A percentile compares a stretch with the other conserved stretches of the same genome.
Conservation (phyloP, 78 protist genomes). For the Pigoraptor vietnamica region DNA sequence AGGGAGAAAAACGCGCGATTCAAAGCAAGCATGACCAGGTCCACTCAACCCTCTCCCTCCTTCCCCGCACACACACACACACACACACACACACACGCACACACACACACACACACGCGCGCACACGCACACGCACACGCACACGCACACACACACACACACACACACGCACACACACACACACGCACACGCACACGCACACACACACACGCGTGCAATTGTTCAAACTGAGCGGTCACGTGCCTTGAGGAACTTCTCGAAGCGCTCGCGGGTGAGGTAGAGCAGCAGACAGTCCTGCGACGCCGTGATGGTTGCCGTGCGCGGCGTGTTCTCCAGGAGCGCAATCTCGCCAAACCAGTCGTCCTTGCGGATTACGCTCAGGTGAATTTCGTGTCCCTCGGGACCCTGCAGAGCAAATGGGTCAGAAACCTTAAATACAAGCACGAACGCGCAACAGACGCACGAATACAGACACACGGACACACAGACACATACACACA, state of each 20-base stretch:
- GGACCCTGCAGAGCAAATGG: neutral
- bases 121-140: neutral
- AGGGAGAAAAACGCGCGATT: too few species aligned
- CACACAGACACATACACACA: neutral
- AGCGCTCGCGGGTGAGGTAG: neutral
- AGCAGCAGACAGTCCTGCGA: neutral
- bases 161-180: neutral
- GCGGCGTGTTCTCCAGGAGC: neutral
- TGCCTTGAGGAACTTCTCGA: neutral
- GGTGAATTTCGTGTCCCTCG: neutral
- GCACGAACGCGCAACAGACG: neutral
- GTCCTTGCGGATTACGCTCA: neutral
- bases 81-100: neutral
- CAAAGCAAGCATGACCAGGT: too few species aligned
- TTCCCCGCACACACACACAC: too few species aligned
- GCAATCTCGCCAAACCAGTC: neutral
- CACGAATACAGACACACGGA: neutral
- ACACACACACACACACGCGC: neutral
- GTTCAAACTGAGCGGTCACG: too few species aligned
- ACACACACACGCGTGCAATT: neutral
- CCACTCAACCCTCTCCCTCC: too few species aligned
- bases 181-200: neutral
- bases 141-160: neutral
- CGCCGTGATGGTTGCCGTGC: neutral
- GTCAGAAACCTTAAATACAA: neutral